These are phyloP conservation scores for Exobasidium rhododendri DNA, from an alignment of 1,284 basidiomycete species.

Conservation along the genomic window DNA sequence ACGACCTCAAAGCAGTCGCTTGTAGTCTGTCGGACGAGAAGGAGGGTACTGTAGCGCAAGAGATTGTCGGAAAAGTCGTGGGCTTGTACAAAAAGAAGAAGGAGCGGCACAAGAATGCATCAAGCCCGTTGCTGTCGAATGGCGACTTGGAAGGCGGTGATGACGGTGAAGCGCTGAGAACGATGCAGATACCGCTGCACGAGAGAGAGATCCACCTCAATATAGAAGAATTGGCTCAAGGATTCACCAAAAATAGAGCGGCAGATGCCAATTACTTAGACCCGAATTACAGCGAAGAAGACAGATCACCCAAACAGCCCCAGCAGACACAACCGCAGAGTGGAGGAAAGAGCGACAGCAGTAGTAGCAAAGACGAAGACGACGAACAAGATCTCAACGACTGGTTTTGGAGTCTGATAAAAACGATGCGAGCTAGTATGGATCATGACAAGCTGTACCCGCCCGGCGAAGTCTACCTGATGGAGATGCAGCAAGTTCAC, in stretches of 20 bases:
- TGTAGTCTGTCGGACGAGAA: constrained; percentile 26
- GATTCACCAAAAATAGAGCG: constrained; percentile 35
- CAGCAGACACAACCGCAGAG: neutral
- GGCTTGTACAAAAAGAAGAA: constrained; percentile 43
- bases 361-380: constrained; percentile 16
- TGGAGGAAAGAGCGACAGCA: neutral
- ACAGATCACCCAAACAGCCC: constrained; percentile 12
- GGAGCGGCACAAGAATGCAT: constrained; percentile 23
- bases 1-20: constrained; percentile 59
- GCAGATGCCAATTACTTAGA: constrained; percentile 32
- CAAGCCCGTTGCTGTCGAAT: neutral
- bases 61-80: constrained; percentile 58
- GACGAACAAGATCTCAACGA: constrained; percentile 29
- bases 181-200: constrained; percentile 20
- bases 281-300: constrained; percentile 30
- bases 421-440: constrained; percentile 47
- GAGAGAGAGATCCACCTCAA: constrained; percentile 30
- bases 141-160: neutral
- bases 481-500: constrained; percentile 42
- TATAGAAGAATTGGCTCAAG: constrained; percentile 33
- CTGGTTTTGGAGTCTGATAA: constrained; percentile 48
- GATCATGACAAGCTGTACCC: constrained; percentile 38
- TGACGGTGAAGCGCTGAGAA: neutral
- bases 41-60: constrained; percentile 55
- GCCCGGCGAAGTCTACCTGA: constrained; percentile 42